Evolutionary conservation across 2,329 filamentous ascomycete species (phyloP).

Genomic region (Rutstroemia sp.): DNA sequence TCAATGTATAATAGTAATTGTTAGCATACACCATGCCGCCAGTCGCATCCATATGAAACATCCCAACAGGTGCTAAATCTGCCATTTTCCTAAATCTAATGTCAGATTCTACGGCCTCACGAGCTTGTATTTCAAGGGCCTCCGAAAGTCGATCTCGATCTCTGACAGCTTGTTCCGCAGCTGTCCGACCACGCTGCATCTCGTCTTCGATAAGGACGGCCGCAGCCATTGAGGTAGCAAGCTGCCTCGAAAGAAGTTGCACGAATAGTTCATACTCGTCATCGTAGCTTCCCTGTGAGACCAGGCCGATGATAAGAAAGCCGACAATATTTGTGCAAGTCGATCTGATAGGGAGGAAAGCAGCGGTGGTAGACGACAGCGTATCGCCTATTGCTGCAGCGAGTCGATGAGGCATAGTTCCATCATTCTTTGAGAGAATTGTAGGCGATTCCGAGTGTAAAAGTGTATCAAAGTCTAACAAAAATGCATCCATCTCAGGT

Average conservation of each 20-base stretch:
- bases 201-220: conserved; percentile 80
- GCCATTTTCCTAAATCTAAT: conserved; percentile 63
- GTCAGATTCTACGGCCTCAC: conserved; percentile 43
- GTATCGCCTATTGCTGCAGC: background rate
- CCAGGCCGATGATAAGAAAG: conserved; percentile 72
- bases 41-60: conserved; percentile 60
- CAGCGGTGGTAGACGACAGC: background rate
- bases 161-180: conserved; percentile 65
- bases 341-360: conserved; percentile 26
- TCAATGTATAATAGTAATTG: conserved; percentile 47
- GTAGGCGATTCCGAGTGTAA: conserved; percentile 1
- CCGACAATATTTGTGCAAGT: conserved; percentile 65
- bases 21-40: conserved; percentile 66
- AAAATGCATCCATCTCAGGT: background rate
- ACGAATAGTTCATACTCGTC: conserved; percentile 75
- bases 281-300: conserved; percentile 71
- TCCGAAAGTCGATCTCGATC: conserved; percentile 68
- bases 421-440: background rate
- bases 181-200: conserved; percentile 65
- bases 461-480: background rate
- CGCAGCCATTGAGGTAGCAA: conserved; percentile 73
- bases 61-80: conserved; percentile 66
- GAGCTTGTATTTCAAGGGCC: conserved; percentile 51
- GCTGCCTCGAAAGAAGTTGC: conserved; percentile 64
- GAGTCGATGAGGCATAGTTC: background rate